These are phyloP conservation scores for Saccharum hybrid DNA, from an alignment of 202 grass and related monocot genomes.

Conservation along the genomic window DNA sequence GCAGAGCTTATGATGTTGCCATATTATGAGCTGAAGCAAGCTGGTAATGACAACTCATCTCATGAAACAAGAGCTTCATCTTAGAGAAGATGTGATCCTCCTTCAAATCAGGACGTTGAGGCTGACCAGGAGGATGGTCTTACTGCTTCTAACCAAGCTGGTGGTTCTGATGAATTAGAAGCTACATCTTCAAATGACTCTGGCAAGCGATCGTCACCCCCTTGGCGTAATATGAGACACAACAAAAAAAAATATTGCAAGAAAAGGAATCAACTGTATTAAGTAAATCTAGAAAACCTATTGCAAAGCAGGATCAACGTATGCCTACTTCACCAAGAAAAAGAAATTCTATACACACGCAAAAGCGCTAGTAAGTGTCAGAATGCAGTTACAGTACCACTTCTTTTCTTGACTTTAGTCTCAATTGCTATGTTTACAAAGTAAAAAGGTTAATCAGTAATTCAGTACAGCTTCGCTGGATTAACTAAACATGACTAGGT, in stretches of 20 bases:
- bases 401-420: background rate
- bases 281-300: slow-evolving; percentile 31
- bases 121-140: too few species aligned
- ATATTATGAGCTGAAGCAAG: too few species aligned
- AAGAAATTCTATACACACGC: slow-evolving; percentile 33
- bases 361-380: slow-evolving; percentile 59
- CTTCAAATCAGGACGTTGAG: too few species aligned
- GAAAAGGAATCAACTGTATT: too few species aligned
- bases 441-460: background rate
- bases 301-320: slow-evolving; percentile 3
- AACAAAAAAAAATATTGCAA: too few species aligned
- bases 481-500: too few species aligned
- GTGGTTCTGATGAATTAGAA: background rate
- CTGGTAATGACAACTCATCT: too few species aligned
- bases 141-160: too few species aligned
- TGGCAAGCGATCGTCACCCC: slow-evolving; percentile 42
- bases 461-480: background rate
- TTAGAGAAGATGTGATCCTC: too few species aligned
- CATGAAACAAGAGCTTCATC: too few species aligned
- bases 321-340: slow-evolving; percentile 44
- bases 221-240: slow-evolving; percentile 42
- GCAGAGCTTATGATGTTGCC: too few species aligned
- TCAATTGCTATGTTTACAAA: background rate
- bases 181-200: slow-evolving; percentile 20
- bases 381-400: background rate